Percentiles rank a stretch among this genome's conserved stretches.
phyloP scores from a whole-genome alignment of 805 yeast species.

The Brettanomyces custersianus region DNA sequence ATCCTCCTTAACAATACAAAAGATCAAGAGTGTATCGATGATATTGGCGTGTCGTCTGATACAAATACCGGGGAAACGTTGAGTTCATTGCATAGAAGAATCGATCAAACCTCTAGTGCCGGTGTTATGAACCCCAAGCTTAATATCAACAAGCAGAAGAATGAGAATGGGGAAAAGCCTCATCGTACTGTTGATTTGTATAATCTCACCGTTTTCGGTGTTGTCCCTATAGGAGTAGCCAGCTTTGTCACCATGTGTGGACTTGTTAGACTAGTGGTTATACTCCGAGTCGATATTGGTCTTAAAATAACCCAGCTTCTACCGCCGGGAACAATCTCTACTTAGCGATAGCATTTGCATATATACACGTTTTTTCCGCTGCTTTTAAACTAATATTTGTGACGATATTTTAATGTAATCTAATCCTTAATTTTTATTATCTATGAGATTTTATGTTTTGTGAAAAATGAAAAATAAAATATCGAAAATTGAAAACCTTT shows the following conservation, averaged over 20 bases:
- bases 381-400: too few relatives aligned
- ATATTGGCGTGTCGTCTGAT: background rate
- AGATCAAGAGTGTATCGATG: background rate
- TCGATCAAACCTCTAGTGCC: background rate
- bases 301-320: constrained; percentile 8
- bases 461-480: too few relatives aligned
- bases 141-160: background rate
- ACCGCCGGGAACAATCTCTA: background rate
- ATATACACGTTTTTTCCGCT: background rate
- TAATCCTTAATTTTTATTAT: too few relatives aligned
- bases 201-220: constrained; percentile 89
- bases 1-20: background rate
- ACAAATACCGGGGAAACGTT: background rate
- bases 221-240: constrained; percentile 95
- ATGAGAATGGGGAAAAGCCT: constrained; percentile 19
- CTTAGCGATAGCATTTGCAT: too few relatives aligned
- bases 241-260: constrained; percentile 90
- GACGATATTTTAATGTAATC: too few relatives aligned
- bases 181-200: constrained; percentile 77
- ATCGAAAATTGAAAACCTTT: too few relatives aligned
- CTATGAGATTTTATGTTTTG: too few relatives aligned
- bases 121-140: too few relatives aligned
- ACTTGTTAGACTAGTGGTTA: constrained; percentile 62
- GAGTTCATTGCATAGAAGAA: background rate
- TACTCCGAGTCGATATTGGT: constrained; percentile 57